Evolutionary conservation across 129 eudicot genomes (phyloP).

Genomic region (Deinandra increscens): DNA sequence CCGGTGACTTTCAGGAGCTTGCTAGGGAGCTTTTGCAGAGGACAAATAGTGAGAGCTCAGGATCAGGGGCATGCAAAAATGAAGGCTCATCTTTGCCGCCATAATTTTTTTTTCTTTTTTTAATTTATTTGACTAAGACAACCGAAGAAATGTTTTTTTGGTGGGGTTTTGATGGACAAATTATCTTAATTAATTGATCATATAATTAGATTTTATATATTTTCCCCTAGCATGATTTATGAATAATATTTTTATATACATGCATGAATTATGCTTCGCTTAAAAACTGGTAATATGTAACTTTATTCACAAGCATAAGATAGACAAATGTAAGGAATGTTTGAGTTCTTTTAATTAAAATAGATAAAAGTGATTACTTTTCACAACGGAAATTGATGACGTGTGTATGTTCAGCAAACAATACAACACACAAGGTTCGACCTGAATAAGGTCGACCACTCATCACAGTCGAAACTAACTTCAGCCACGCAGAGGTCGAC

Average conservation of each 20-base stretch:
- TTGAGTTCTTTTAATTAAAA: no score
- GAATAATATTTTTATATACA: background rate
- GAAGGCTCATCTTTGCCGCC: slow-evolving; percentile 59
- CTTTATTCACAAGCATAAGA: background rate
- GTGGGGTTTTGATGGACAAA: slow-evolving; percentile 16
- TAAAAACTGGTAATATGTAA: no score
- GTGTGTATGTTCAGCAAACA: no score
- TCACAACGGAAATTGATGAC: no score
- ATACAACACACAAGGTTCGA: no score
- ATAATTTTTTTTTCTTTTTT: slow-evolving; percentile 27
- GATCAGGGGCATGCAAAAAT: slow-evolving; percentile 25
- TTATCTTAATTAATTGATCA: slow-evolving; percentile 18
- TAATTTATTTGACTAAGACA: slow-evolving; percentile 7
- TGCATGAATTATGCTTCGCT: background rate
- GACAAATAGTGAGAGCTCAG: slow-evolving; percentile 38
- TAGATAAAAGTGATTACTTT: no score
- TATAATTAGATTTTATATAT: background rate
- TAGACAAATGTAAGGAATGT: background rate
- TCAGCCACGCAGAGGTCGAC: no score
- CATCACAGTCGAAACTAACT: no score
- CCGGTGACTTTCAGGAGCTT: slow-evolving; percentile 71
- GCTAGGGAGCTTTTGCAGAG: slow-evolving; percentile 73
- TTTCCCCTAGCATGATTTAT: background rate
- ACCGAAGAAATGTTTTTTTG: slow-evolving; percentile 1
- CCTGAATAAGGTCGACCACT: no score